Conservation (phyloP, 805 yeast genomes). For the Wickerhamomyces alni region DNA sequence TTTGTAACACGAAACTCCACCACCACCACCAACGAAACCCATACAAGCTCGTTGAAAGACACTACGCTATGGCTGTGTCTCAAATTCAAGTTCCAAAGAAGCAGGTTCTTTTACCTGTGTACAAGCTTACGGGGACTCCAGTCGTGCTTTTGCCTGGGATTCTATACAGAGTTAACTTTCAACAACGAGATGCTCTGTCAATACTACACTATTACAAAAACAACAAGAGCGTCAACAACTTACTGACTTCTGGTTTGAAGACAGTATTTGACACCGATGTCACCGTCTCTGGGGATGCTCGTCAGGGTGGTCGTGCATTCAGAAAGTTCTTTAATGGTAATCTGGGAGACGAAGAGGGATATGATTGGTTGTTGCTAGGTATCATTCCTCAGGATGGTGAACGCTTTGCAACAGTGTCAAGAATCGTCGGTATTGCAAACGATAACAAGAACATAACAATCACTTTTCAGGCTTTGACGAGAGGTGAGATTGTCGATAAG, state of each 20-base stretch:
- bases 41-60: too few relatives aligned
- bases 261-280: conserved; percentile 1
- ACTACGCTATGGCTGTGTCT: background rate
- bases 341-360: conserved; percentile 14
- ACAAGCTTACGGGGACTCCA: conserved; percentile 14
- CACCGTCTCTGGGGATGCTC: conserved; percentile 8
- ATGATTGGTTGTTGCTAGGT: conserved; percentile 23
- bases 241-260: conserved; percentile 14
- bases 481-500: conserved; percentile 30
- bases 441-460: conserved; percentile 38
- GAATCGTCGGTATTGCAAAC: conserved; percentile 41
- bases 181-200: conserved; percentile 39
- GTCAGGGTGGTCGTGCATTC: conserved; percentile 14
- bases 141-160: conserved; percentile 57
- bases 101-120: conserved; percentile 15
- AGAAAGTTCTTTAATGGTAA: conserved; percentile 18
- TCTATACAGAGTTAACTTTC: conserved; percentile 50
- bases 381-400: conserved; percentile 22
- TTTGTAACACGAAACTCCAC: too few relatives aligned
- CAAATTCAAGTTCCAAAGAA: background rate
- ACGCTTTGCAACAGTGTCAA: conserved; percentile 30
- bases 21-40: too few relatives aligned
- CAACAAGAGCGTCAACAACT: conserved; percentile 15
- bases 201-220: conserved; percentile 36
- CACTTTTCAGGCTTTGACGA: conserved; percentile 42